phyloP scores from a whole-genome alignment of 2,329 filamentous ascomycete species.

The Microcyclosporella mali region DNA sequence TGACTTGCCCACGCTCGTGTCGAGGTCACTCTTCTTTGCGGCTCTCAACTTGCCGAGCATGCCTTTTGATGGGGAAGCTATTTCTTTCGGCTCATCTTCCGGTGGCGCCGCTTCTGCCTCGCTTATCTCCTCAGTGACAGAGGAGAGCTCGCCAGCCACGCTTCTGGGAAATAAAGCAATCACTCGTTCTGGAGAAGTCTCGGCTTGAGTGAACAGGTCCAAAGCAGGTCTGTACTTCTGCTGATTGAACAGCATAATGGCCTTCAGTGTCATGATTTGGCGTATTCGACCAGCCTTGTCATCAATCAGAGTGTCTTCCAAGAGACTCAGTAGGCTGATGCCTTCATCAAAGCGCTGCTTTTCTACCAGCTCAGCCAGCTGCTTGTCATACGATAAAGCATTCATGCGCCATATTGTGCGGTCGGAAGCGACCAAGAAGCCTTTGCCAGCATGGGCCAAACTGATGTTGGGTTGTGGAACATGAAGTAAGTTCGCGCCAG shows the following conservation, averaged over 20 bases:
- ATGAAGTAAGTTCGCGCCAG: conserved; percentile 76
- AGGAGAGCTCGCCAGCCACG: conserved; percentile 76
- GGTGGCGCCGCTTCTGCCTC: conserved; percentile 40
- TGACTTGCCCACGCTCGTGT: conserved; percentile 55
- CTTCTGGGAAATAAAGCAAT: conserved; percentile 74
- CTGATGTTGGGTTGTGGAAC: conserved; percentile 90
- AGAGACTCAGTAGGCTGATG: conserved; percentile 77
- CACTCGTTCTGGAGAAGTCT: conserved; percentile 82
- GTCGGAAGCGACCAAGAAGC: conserved; percentile 88
- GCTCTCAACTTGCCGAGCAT: conserved; percentile 46
- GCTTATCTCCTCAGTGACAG: conserved; percentile 40
- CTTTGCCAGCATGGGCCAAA: conserved; percentile 91
- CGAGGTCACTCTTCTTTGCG: conserved; percentile 43
- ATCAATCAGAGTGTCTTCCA: conserved; percentile 83
- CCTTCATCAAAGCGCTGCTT: conserved; percentile 78
- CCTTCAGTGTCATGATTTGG: conserved; percentile 87
- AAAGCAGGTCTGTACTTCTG: conserved; percentile 79
- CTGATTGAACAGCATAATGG: conserved; percentile 72
- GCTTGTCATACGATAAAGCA: conserved; percentile 81
- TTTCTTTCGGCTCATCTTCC: conserved; percentile 28
- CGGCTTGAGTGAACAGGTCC: conserved; percentile 85
- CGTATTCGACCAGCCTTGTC: conserved; percentile 76
- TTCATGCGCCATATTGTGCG: conserved; percentile 94
- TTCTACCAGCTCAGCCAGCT: conserved; percentile 74
- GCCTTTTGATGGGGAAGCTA: conserved; percentile 32